phyloP scores from a whole-genome alignment of 768 basidiomycete species.

The Kwoniella heveanensis region DNA sequence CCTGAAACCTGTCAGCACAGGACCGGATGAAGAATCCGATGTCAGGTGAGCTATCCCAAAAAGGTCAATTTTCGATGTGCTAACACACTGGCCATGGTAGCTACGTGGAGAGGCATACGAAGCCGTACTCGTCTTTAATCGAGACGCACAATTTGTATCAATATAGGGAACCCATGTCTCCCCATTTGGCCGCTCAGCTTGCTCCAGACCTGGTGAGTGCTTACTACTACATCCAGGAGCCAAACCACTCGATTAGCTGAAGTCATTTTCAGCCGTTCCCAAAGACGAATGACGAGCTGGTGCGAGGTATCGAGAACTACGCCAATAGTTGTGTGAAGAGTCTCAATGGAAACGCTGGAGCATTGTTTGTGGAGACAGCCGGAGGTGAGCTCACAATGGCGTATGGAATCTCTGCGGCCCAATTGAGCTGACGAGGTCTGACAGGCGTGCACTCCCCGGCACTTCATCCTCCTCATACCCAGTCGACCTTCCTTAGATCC shows the following conservation, averaged over 20 bases:
- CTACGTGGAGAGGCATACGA: slow-evolving; percentile 63
- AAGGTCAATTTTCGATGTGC: too few species aligned
- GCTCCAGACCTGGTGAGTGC: slow-evolving; percentile 48
- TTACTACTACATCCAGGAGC: too few species aligned
- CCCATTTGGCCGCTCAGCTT: slow-evolving; percentile 75
- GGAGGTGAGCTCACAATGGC: slow-evolving; percentile 69
- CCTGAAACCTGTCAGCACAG: slow-evolving; percentile 88
- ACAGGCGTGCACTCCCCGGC: slow-evolving; percentile 90
- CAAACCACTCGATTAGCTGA: too few species aligned
- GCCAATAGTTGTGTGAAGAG: slow-evolving; percentile 62
- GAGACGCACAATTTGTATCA: slow-evolving; percentile 74
- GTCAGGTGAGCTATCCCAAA: slow-evolving; percentile 71
- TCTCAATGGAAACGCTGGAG: slow-evolving; percentile 34
- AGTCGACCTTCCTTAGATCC: slow-evolving; percentile 81
- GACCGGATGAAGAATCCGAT: slow-evolving; percentile 76
- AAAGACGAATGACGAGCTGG: slow-evolving; percentile 66
- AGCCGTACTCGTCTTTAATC: slow-evolving; percentile 54
- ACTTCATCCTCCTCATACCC: slow-evolving; percentile 72
- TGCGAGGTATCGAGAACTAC: slow-evolving; percentile 67
- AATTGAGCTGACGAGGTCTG: background rate
- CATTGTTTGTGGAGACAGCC: slow-evolving; percentile 89
- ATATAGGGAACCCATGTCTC: slow-evolving; percentile 87
- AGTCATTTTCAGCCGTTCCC: slow-evolving; percentile 58
- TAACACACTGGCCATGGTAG: slow-evolving; percentile 63
- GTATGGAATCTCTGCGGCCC: too few species aligned